A percentile compares a stretch with the other conserved stretches of the same genome.
phyloP scores from a whole-genome alignment of 148 eudicot genomes.

The Hydrangea macrophylla region DNA sequence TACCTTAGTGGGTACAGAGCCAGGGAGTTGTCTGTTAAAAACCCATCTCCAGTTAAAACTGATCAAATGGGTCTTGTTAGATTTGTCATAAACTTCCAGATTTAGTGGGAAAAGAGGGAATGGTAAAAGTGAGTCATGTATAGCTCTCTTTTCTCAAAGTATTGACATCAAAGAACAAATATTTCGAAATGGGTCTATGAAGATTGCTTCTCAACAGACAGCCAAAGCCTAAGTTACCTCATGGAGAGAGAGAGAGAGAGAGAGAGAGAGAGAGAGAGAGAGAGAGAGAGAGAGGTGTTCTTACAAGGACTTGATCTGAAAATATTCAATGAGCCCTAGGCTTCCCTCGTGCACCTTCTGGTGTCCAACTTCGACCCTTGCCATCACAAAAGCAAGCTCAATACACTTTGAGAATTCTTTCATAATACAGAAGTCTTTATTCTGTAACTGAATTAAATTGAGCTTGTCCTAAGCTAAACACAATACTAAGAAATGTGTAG shows the following conservation, averaged over 20 bases:
- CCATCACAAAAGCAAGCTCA: conserved; percentile 8
- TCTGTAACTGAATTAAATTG: too few species aligned
- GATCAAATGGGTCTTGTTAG: conserved; percentile 19
- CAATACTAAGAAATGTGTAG: too few species aligned
- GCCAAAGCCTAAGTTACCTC: conserved; percentile 1
- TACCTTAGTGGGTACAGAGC: conserved; percentile 7
- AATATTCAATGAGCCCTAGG: too few species aligned
- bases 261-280: too few species aligned
- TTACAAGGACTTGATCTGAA: too few species aligned
- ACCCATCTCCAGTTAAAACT: not conserved
- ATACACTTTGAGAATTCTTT: too few species aligned
- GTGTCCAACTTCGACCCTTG: conserved; percentile 83
- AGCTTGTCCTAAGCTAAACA: too few species aligned
- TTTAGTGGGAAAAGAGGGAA: conserved; percentile 3
- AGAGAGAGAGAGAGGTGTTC: too few species aligned
- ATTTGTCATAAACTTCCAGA: conserved; percentile 17
- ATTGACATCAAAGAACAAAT: not conserved
- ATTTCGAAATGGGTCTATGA: not conserved
- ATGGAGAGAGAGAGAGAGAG: not conserved
- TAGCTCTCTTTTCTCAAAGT: not conserved
- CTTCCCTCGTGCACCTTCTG: too few species aligned
- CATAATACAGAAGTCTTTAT: too few species aligned
- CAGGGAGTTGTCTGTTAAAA: not conserved
- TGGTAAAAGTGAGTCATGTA: not conserved
- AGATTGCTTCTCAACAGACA: not conserved